Percentiles rank a stretch among this genome's conserved stretches.
phyloP scores from a whole-genome alignment of 176 grass and related monocot species.

The Oryza meridionalis region DNA sequence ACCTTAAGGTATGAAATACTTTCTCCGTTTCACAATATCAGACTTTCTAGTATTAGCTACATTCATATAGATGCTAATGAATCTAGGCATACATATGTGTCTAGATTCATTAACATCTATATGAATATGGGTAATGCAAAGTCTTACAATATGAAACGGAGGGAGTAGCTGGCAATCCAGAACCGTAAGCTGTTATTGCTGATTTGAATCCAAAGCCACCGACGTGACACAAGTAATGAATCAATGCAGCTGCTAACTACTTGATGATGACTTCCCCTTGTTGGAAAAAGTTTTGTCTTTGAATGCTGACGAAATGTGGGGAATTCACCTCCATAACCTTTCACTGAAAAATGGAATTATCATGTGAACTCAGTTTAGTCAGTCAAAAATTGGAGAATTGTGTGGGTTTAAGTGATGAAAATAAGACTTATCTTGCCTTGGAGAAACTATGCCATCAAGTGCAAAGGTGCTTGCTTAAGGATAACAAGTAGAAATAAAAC shows the following conservation, averaged over 20 bases:
- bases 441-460: background rate
- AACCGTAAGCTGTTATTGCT: slow-evolving; percentile 48
- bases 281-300: slow-evolving; percentile 11
- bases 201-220: slow-evolving; percentile 35
- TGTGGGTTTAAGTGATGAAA: background rate
- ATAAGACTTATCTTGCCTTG: background rate
- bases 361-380: background rate
- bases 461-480: background rate
- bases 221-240: slow-evolving; percentile 28
- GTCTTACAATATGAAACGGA: too few species aligned
- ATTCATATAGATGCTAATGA: too few species aligned
- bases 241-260: slow-evolving; percentile 48
- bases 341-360: background rate
- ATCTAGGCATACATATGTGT: too few species aligned
- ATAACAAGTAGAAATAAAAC: background rate
- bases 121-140: too few species aligned
- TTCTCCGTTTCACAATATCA: too few species aligned
- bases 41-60: too few species aligned
- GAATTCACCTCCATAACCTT: background rate
- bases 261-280: slow-evolving; percentile 32
- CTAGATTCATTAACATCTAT: too few species aligned
- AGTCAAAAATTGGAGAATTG: background rate
- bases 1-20: background rate
- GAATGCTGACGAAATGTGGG: slow-evolving; percentile 33
- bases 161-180: slow-evolving; percentile 27